Evolutionary conservation across 73 alveolate species (phyloP).

Genomic region (Tetrahymena elliotti): DNA sequence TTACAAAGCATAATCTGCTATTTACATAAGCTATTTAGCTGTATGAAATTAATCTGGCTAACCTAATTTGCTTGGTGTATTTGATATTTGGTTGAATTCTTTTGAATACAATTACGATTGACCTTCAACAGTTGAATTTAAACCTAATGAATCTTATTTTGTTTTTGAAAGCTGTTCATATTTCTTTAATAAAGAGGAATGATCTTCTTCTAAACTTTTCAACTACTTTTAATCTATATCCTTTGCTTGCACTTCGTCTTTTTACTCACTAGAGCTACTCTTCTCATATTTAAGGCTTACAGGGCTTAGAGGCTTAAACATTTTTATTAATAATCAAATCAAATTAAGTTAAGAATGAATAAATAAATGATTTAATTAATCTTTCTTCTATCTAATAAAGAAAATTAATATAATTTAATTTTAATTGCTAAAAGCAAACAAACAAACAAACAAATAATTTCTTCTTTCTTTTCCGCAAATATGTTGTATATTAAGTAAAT

Average conservation of each 20-base stretch:
- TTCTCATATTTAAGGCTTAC: neutral
- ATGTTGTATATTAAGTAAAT: neutral
- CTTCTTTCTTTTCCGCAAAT: neutral
- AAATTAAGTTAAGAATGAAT: neutral
- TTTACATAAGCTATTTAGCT: neutral
- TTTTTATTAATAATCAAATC: neutral
- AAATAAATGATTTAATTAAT: neutral
- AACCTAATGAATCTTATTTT: neutral
- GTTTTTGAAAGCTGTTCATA: neutral
- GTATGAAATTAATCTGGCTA: neutral
- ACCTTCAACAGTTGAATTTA: neutral
- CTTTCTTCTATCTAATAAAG: neutral
- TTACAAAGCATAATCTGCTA: neutral
- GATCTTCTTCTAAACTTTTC: neutral
- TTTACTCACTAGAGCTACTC: neutral
- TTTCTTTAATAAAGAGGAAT: neutral
- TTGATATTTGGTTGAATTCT: neutral
- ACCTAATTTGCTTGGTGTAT: neutral
- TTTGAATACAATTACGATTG: neutral
- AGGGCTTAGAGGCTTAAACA: neutral
- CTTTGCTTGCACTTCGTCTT: neutral
- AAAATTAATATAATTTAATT: neutral
- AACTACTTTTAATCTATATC: neutral
- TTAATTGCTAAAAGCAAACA: neutral
- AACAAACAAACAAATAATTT: too few relatives aligned